Percentiles rank a stretch among this genome's conserved stretches.
Evolutionary conservation across 2,329 filamentous ascomycete species (phyloP).

Genomic region (Aspergillus arachidicola): DNA sequence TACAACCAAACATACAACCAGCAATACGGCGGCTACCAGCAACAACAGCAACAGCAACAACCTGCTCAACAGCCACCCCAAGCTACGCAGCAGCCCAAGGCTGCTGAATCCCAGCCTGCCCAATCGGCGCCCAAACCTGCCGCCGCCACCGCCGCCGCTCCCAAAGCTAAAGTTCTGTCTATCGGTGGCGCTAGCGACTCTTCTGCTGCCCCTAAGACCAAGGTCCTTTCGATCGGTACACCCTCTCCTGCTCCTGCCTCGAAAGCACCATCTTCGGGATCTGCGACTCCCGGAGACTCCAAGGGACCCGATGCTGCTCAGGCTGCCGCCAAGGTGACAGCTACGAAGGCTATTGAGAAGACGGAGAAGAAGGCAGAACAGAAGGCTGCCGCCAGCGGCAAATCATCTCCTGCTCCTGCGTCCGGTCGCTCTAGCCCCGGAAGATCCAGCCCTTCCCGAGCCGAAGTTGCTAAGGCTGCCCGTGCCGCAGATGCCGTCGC

Average conservation of each 20-base stretch:
- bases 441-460: slow-evolving; percentile 72
- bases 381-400: slow-evolving; percentile 62
- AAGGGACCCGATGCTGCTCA: slow-evolving; percentile 57
- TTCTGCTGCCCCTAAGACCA: slow-evolving; percentile 59
- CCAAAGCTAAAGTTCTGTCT: slow-evolving; percentile 63
- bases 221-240: slow-evolving; percentile 76
- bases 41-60: slow-evolving; percentile 32
- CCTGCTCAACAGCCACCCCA: slow-evolving; percentile 42
- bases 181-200: slow-evolving; percentile 57
- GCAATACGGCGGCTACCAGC: slow-evolving; percentile 48
- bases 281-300: slow-evolving; percentile 55
- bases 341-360: slow-evolving; percentile 89
- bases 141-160: slow-evolving; percentile 37
- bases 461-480: slow-evolving; percentile 58
- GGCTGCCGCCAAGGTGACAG: slow-evolving; percentile 77
- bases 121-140: slow-evolving; percentile 54
- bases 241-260: slow-evolving; percentile 37
- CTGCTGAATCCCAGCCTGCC: slow-evolving; percentile 45
- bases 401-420: slow-evolving; percentile 72
- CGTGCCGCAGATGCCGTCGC: slow-evolving; percentile 81
- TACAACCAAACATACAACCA: slow-evolving; percentile 54
- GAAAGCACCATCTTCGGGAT: slow-evolving; percentile 46
- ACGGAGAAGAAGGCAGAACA: slow-evolving; percentile 67
- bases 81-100: slow-evolving; percentile 42
- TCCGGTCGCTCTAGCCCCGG: slow-evolving; percentile 80